Base-by-base conservation (phyloP, 169 alveolate species). In the Plasmodium ovale region DNA sequence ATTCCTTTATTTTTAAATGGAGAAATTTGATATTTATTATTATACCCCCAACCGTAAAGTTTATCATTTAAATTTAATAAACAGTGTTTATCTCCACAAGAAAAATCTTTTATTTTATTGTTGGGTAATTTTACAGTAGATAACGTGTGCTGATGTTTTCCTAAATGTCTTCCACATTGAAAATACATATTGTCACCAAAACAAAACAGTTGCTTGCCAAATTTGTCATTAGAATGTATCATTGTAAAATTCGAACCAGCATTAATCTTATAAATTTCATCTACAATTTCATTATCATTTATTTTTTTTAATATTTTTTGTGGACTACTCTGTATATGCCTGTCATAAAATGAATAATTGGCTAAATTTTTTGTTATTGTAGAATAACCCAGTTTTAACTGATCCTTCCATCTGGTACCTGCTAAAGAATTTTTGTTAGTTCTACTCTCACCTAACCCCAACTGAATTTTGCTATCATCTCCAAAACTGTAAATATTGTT, bases 331-430 rank as follows among this genome's bases (percentile, higher is more conserved):
- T 82, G 90, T 64, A 82, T 82, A 16, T 82, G 90, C 7, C 90
- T 82, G 65, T 82, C 90, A 82, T 82, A 82, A 82, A 82, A 82
- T 35, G 90, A 82, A 82, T 82, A 82, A 54, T 82, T 82, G 7
- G 82, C 82, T 62, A 54, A 65, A 82, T 82, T 82, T 65, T 82
- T 82, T 82, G 90, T 82, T 49, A 67, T 29, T 12, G 82, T 59
- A 14, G 90, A 65, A 59, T 82, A 82, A 33, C 90, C 90, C 47
- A 49, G 72, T 65, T 65, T 82, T 82, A 82, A 59, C 25, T 82
- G 90, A 65, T 82, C 90, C 49, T 82, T 82, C 90, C 90, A 82
- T 27, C 37, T 35, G 23, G 90, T 82, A 65, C 90, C 90, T 21
- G 90, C 19, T 37, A 82, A 59, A n/a, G 90, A 82, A 53, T 82